These are phyloP conservation scores for Volvox africanus DNA, from an alignment of 139 green algal genomes.

Conservation along the genomic window DNA sequence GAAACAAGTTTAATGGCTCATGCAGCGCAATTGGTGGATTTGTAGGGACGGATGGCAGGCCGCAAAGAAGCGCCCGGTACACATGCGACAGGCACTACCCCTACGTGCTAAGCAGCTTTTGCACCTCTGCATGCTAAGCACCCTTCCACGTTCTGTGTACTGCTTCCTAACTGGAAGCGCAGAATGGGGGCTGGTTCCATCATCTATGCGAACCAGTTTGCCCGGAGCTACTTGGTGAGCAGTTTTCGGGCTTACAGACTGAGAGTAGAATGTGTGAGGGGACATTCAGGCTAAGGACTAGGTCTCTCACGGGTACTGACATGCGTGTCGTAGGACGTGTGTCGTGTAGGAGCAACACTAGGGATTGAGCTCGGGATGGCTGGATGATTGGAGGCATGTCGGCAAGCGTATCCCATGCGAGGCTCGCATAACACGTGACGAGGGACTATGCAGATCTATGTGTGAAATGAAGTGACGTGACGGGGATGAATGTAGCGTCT, in stretches of 20 bases:
- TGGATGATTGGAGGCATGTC: no score
- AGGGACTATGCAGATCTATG: no score
- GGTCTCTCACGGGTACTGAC: background rate
- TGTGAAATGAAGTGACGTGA: no score
- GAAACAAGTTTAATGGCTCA: background rate
- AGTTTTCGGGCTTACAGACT: background rate
- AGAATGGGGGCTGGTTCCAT: background rate
- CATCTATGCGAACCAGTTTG: background rate
- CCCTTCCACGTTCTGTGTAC: background rate
- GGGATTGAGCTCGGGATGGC: no score
- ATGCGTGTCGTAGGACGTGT: background rate
- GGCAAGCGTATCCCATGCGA: no score
- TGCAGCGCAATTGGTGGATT: background rate
- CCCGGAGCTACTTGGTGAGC: constrained; percentile 3
- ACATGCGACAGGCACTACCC: background rate
- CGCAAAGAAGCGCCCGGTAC: background rate
- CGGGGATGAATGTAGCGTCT: no score
- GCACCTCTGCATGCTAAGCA: background rate
- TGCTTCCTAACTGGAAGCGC: no score
- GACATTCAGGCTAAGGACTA: background rate
- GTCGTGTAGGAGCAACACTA: background rate
- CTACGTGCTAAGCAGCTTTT: background rate
- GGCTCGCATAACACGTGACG: no score
- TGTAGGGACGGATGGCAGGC: background rate
- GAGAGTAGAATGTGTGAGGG: background rate